These are phyloP conservation scores for Colletotrichum chrysophilum DNA, from an alignment of 2,329 filamentous ascomycete genomes.

Conservation along the genomic window DNA sequence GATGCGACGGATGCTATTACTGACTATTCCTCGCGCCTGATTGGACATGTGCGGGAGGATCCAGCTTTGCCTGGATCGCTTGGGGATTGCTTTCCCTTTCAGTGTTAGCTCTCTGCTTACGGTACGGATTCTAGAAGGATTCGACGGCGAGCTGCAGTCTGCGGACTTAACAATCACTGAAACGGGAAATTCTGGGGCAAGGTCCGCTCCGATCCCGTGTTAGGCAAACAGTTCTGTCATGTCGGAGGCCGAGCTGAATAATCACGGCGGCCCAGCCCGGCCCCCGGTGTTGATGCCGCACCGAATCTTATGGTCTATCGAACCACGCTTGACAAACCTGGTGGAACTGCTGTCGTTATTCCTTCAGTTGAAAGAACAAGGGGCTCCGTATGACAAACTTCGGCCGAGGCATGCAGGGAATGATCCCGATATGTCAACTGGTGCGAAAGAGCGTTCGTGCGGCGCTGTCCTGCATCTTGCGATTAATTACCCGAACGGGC, in stretches of 20 bases:
- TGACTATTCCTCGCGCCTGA: neutral
- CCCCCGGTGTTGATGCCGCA: neutral
- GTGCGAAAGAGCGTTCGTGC: neutral
- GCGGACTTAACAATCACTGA: neutral
- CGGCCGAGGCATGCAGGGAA: neutral
- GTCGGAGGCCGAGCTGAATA: neutral
- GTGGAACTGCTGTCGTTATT: neutral
- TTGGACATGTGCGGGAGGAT: neutral
- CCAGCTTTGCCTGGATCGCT: neutral
- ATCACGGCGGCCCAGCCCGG: neutral
- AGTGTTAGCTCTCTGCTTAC: neutral
- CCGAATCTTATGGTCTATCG: neutral
- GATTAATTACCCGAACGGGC: neutral
- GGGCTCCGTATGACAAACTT: neutral
- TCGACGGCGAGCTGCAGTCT: neutral
- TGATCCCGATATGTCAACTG: neutral
- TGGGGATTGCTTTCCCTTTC: neutral
- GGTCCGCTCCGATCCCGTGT: neutral
- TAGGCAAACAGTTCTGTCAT: neutral
- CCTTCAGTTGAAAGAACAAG: accelerated
- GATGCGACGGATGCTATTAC: neutral
- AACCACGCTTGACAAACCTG: accelerated
- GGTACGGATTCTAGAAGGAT: neutral
- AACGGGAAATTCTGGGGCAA: neutral
- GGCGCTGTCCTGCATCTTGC: neutral